These are phyloP conservation scores for Buddleja alternifolia DNA, from an alignment of 257 asterid genomes.

Conservation along the genomic window DNA sequence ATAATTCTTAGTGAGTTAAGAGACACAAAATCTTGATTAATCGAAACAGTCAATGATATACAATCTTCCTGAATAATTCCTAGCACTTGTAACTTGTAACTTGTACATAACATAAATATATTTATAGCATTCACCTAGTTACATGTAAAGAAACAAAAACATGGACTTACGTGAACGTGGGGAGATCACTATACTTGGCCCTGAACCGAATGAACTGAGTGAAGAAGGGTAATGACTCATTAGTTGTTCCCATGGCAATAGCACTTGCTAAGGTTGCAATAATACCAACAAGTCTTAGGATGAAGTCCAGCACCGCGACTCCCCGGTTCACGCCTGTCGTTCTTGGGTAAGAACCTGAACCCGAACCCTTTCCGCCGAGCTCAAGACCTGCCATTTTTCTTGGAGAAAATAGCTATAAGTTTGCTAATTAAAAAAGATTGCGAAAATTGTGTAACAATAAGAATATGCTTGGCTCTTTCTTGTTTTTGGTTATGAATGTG, in stretches of 20 bases:
- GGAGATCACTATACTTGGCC: conserved; percentile 44
- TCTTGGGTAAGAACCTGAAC: conserved; percentile 3
- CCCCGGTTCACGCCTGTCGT: conserved; percentile 35
- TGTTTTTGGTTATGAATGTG: too few relatives aligned
- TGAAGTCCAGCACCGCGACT: conserved; percentile 34
- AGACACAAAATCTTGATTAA: too few relatives aligned
- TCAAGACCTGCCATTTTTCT: conserved; percentile 17
- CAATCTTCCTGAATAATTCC: too few relatives aligned
- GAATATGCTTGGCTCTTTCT: too few relatives aligned
- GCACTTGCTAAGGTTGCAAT: conserved; percentile 48
- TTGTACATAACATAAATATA: too few relatives aligned
- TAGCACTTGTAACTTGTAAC: too few relatives aligned
- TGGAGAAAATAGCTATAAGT: neutral
- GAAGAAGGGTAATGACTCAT: conserved; percentile 32
- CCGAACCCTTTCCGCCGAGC: conserved; percentile 23
- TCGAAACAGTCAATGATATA: too few relatives aligned
- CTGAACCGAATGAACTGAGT: conserved; percentile 39
- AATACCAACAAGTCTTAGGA: conserved; percentile 41
- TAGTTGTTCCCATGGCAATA: conserved; percentile 45
- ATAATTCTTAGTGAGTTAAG: too few relatives aligned
- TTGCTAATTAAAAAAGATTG: neutral
- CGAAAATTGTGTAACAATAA: neutral
- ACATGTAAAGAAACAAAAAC: too few relatives aligned
- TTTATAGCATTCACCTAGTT: too few relatives aligned
- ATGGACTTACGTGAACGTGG: conserved; percentile 42